These are phyloP conservation scores for Blumeria hordei DNA, from an alignment of 2,329 filamentous ascomycete genomes.

Conservation along the genomic window DNA sequence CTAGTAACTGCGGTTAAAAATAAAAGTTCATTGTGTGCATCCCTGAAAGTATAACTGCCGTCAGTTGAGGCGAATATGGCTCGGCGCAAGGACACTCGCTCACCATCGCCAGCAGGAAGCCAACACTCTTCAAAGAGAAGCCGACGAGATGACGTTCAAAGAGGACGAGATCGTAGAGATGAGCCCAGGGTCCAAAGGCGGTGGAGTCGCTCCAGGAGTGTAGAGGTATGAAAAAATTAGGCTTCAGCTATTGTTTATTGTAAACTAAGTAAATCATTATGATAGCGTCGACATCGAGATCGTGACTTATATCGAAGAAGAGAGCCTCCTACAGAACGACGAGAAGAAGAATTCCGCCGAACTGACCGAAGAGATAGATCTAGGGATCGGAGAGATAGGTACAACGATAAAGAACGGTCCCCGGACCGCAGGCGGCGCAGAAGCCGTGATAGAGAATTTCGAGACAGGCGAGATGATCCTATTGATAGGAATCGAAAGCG, in stretches of 20 bases:
- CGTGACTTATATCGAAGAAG: constrained; percentile 37
- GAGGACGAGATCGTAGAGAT: constrained; percentile 26
- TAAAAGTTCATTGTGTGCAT: not conserved
- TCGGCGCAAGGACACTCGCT: constrained; percentile 43
- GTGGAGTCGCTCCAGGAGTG: constrained; percentile 35
- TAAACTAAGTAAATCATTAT: constrained; percentile 18
- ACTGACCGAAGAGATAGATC: constrained; percentile 35
- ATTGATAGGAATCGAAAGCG: constrained; percentile 38
- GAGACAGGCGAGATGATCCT: constrained; percentile 48
- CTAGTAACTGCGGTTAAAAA: not conserved
- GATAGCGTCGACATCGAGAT: constrained; percentile 34
- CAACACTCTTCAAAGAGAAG: constrained; percentile 40
- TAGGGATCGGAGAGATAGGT: constrained; percentile 34
- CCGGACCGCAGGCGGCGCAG: constrained; percentile 30
- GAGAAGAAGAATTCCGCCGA: constrained; percentile 40
- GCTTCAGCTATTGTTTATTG: not conserved
- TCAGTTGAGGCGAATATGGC: constrained; percentile 24
- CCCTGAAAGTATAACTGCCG: constrained; percentile 21
- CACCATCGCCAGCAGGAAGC: constrained; percentile 86
- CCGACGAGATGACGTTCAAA: constrained; percentile 25
- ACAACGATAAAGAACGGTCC: constrained; percentile 32
- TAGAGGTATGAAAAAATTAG: constrained; percentile 26
- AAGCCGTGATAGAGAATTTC: constrained; percentile 45
- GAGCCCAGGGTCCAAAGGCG: constrained; percentile 25
- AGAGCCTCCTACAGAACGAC: constrained; percentile 44